Evolutionary conservation across 257 asterid species (phyloP).

Genomic region (Solanum appendiculatum): DNA sequence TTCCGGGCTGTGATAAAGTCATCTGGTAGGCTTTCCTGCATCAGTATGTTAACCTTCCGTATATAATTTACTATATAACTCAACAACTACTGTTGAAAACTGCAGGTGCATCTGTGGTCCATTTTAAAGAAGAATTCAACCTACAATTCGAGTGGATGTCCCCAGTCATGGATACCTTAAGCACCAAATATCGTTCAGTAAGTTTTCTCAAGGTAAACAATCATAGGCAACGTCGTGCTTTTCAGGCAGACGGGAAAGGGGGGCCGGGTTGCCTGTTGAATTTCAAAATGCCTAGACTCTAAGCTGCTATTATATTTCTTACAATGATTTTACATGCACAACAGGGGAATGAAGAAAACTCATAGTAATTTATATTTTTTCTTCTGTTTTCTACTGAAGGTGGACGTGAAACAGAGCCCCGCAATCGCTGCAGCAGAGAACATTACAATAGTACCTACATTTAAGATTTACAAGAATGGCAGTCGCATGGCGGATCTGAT

Average conservation of each 20-base stretch:
- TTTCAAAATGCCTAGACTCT: neutral
- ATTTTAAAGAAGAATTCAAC: conserved; percentile 38
- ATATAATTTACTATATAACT: neutral
- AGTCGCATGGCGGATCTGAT: conserved; percentile 48
- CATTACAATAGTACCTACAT: conserved; percentile 36
- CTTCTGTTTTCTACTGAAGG: conserved; percentile 22
- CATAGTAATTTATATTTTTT: neutral
- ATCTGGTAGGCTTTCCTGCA: conserved; percentile 46
- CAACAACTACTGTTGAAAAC: conserved; percentile 9
- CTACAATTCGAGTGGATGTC: conserved; percentile 55
- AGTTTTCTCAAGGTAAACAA: conserved; percentile 68
- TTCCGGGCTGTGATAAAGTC: conserved; percentile 71
- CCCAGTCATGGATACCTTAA: conserved; percentile 49
- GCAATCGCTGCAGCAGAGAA: conserved; percentile 47
- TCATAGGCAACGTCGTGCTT: neutral
- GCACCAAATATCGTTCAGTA: conserved; percentile 59
- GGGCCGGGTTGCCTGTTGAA: too few relatives aligned
- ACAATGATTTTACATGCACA: too few relatives aligned
- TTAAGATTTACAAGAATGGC: conserved; percentile 58
- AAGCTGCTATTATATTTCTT: neutral
- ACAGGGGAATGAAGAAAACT: neutral
- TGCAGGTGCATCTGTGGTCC: conserved; percentile 78
- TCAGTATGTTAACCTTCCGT: conserved; percentile 6
- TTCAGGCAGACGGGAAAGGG: neutral
- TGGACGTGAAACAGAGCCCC: conserved; percentile 42